Conservation (phyloP, 768 basidiomycete species). For the Astraeus odoratus region DNA sequence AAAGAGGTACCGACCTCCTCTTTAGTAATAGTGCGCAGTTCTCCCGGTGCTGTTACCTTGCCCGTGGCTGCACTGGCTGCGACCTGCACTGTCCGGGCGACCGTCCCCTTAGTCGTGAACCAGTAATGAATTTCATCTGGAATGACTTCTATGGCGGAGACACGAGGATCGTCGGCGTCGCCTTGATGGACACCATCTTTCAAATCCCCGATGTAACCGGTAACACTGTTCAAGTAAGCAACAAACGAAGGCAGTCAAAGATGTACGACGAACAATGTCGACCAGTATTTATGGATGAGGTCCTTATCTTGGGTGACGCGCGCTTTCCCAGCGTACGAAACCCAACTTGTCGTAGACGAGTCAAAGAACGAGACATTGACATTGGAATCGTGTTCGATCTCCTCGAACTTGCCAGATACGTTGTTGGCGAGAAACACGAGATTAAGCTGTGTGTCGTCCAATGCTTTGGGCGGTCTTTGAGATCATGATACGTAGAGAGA, state of each 20-base stretch:
- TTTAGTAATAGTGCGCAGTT: slow-evolving; percentile 66
- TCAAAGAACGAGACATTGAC: slow-evolving; percentile 81
- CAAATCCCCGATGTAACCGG: slow-evolving; percentile 83
- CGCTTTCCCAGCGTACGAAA: slow-evolving; percentile 69
- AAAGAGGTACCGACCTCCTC: slow-evolving; percentile 49
- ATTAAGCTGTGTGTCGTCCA: slow-evolving; percentile 40
- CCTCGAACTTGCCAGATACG: slow-evolving; percentile 64
- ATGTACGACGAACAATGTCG: slow-evolving; percentile 32
- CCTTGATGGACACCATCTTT: slow-evolving; percentile 82
- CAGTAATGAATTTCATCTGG: slow-evolving; percentile 82
- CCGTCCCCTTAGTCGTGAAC: slow-evolving; percentile 52
- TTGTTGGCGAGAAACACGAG: slow-evolving; percentile 73
- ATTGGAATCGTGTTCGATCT: slow-evolving; percentile 66
- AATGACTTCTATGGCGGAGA: slow-evolving; percentile 71
- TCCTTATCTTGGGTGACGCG: slow-evolving; percentile 55
- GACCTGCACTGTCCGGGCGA: slow-evolving; percentile 55
- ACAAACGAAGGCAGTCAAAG: background rate
- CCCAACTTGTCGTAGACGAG: slow-evolving; percentile 67
- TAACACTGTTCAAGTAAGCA: slow-evolving; percentile 33
- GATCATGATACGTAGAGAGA: background rate
- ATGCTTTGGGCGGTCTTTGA: slow-evolving; percentile 36
- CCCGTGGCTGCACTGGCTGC: slow-evolving; percentile 57
- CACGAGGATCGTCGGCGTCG: slow-evolving; percentile 70
- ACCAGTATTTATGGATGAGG: slow-evolving; percentile 62
- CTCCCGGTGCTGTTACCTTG: slow-evolving; percentile 60